Evolutionary conservation across 805 yeast species (phyloP), one percentile per base, ranked within the genome.

Genomic region (Yarrowia sp.): DNA sequence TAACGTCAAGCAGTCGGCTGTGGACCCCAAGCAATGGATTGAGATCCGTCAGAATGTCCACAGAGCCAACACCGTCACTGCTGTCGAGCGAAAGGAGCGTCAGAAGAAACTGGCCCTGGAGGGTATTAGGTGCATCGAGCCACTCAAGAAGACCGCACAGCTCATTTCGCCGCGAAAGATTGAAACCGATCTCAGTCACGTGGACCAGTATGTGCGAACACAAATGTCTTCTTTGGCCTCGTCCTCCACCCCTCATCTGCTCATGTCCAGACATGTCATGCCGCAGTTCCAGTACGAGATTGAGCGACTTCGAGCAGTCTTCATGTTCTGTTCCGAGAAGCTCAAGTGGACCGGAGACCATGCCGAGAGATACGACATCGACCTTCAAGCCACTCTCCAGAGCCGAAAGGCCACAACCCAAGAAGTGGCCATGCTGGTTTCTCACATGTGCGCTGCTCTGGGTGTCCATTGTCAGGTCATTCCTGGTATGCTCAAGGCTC

Each of bases 401-500:
- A 77, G 76, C 65, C 82, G 82, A 67, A 83, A 80, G 71, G 93
- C 85, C 59, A 85, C 81, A 62, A 75, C 90, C 0, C 87, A 83
- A 69, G 96, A 91, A 71, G 74, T 93, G 65, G 90, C 95, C 10
- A 85, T 88, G 78, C 75, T 91, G 21, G 89, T 91, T 74, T 85
- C 86, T 67, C 83, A 84, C 66, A 83, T 95, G 78, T 84, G 93
- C 52, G 85, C 82, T 63, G 80, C 87, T 0, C 77, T 92, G 58
- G 86, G 87, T 11, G 81, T 95, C 40, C 85, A 87, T 8, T 84
- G 91, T 68, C 95, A 89, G 67, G 80, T 91, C 1, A 85, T 95
- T 1, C 77, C 85, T 26, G 99, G 99, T 4, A 89, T 89, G 71
- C 81, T 92, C 77, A 90, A 92, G 72, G 83, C 86, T 26, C 96